Percentiles rank a stretch among this genome's conserved stretches.
Evolutionary conservation across 2,329 filamentous ascomycete species (phyloP).

Genomic region (Fusarium udum): DNA sequence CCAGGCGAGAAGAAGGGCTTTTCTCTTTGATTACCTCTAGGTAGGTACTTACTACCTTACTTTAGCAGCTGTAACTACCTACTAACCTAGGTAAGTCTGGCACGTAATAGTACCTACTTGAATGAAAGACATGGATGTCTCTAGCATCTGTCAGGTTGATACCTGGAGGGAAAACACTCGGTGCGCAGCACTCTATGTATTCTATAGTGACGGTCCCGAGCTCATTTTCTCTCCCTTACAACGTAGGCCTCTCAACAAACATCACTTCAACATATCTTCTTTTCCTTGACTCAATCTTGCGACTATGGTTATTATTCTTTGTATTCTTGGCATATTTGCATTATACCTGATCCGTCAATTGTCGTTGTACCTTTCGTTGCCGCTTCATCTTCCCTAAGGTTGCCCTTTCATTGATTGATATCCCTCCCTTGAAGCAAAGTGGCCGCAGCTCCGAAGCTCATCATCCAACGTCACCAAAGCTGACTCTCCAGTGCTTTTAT

Average conservation of each 20-base stretch:
- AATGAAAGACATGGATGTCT: background rate
- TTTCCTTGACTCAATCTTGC: slow-evolving; percentile 3
- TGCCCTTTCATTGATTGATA: background rate
- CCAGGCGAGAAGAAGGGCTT: slow-evolving; percentile 9
- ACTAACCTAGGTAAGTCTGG: background rate
- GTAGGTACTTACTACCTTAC: background rate
- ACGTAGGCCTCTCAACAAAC: slow-evolving; percentile 8
- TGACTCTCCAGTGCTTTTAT: background rate
- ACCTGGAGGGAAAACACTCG: background rate
- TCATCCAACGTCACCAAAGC: background rate
- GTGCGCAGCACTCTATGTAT: background rate
- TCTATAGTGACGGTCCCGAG: slow-evolving; percentile 2
- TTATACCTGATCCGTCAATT: slow-evolving; percentile 31
- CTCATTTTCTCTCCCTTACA: slow-evolving; percentile 33
- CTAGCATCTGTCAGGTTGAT: background rate
- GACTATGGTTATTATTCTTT: slow-evolving; percentile 38
- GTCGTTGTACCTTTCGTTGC: slow-evolving; percentile 29
- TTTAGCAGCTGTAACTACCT: background rate
- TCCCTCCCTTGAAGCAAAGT: slow-evolving; percentile 4
- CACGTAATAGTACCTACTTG: background rate
- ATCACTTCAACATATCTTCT: slow-evolving; percentile 1
- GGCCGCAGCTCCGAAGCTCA: slow-evolving; percentile 17
- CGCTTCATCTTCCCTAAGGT: slow-evolving; percentile 25
- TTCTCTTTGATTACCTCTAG: slow-evolving; percentile 13
- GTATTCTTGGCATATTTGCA: slow-evolving; percentile 26